Evolutionary conservation across 192 early-diverging fungal species (phyloP).

Genomic region (Allomyces macrogynus): DNA sequence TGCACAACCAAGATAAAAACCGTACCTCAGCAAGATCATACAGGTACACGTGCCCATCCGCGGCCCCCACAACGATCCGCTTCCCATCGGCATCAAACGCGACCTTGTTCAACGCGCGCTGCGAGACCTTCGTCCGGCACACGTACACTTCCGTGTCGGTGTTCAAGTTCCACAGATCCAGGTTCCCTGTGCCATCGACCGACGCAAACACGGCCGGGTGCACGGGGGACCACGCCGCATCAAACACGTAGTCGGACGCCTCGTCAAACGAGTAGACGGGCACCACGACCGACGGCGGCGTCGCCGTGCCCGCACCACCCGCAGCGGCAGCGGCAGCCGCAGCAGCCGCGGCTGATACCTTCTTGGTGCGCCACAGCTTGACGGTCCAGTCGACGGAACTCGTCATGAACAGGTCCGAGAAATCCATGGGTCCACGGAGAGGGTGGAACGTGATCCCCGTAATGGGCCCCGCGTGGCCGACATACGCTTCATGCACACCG

Average conservation of each 20-base stretch:
- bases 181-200: conserved; percentile 72
- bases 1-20: neutral
- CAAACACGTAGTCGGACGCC: conserved; percentile 90
- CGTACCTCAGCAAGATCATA: conserved; percentile 83
- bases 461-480: conserved; percentile 69
- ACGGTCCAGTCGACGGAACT: conserved; percentile 91
- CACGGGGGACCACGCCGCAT: conserved; percentile 92
- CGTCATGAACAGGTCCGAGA: conserved; percentile 81
- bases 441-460: conserved; percentile 89
- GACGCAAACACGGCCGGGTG: conserved; percentile 86
- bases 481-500: conserved; percentile 81
- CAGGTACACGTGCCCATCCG: conserved; percentile 64
- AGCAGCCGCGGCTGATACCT: conserved; percentile 12
- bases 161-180: conserved; percentile 91
- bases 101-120: conserved; percentile 75
- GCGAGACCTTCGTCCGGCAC: conserved; percentile 12
- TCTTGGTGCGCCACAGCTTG: conserved; percentile 76
- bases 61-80: conserved; percentile 55
- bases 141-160: conserved; percentile 53
- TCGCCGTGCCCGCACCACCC: conserved; percentile 6
- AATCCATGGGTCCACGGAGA: conserved; percentile 49
- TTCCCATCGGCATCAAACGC: conserved; percentile 82
- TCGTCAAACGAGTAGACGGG: conserved; percentile 75
- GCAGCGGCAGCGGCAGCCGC: neutral
- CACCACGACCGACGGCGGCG: conserved; percentile 21